Percentiles rank a stretch among this genome's conserved stretches.
Evolutionary conservation across 2,329 filamentous ascomycete genomes (phyloP).

Genomic region (Exophiala oligosperma): DNA sequence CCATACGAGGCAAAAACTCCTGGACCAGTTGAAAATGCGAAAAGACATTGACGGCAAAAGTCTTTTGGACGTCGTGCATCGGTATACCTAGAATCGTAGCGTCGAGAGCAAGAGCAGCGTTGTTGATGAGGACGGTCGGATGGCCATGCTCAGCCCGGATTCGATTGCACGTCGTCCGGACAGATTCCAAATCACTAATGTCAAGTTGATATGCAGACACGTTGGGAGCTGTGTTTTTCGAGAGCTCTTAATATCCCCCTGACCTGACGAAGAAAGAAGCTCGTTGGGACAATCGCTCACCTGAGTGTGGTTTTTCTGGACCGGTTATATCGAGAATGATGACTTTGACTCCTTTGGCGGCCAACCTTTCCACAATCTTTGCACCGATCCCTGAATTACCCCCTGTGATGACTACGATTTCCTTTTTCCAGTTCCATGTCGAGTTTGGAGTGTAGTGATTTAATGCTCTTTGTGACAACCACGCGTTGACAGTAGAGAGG

Average conservation of each 20-base stretch:
- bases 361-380: constrained; percentile 30
- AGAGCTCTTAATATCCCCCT: too few relatives aligned
- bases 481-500: background rate
- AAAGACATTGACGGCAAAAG: constrained; percentile 69
- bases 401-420: constrained; percentile 10
- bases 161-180: constrained; percentile 39
- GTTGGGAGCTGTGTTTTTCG: background rate
- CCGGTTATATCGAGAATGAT: constrained; percentile 4
- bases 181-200: constrained; percentile 58
- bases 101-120: constrained; percentile 62
- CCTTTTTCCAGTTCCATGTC: constrained; percentile 3
- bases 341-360: constrained; percentile 1
- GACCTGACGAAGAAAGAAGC: background rate
- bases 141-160: constrained; percentile 60
- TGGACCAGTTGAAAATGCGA: constrained; percentile 65
- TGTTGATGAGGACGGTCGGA: constrained; percentile 71
- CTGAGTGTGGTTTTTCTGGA: background rate
- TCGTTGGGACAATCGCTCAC: background rate
- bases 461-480: background rate
- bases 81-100: constrained; percentile 61
- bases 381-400: constrained; percentile 25
- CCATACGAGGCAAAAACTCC: constrained; percentile 67
- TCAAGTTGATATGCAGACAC: constrained; percentile 62
- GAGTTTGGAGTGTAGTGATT: background rate
- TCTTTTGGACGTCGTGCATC: constrained; percentile 61